A percentile compares a stretch with the other conserved stretches of the same genome.
Evolutionary conservation across 352 stramenopile genomes (phyloP).

Genomic region (Phytopythium litorale): DNA sequence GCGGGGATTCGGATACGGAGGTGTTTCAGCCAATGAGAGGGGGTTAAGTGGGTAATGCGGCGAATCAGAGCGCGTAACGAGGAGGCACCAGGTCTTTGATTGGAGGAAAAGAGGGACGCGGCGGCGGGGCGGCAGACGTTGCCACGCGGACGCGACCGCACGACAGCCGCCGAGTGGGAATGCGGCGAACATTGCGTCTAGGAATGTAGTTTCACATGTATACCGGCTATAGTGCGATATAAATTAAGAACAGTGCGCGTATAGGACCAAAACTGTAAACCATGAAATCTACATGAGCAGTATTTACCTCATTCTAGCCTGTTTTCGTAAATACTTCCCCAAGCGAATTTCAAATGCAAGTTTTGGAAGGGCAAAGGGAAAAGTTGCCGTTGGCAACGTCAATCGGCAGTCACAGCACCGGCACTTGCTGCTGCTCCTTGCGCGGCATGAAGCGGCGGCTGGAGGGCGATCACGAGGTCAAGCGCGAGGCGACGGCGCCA

Average conservation of each 20-base stretch:
- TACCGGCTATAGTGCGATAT: no score
- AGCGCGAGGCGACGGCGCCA: conserved; percentile 8
- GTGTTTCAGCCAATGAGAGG: neutral
- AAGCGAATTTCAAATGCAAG: conserved; percentile 1
- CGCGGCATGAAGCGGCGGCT: conserved; percentile 40
- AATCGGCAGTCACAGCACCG: neutral
- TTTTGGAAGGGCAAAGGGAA: neutral
- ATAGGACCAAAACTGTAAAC: no score
- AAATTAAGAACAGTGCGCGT: no score
- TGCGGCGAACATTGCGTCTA: conserved; percentile 10
- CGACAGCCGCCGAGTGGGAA: conserved; percentile 5
- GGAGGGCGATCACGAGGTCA: conserved; percentile 12
- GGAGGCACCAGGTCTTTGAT: neutral
- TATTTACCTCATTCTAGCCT: neutral
- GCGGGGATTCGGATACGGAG: neutral
- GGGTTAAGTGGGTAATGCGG: no score
- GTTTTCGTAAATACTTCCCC: neutral
- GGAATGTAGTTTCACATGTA: neutral
- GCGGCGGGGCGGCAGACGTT: neutral
- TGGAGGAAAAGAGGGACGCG: neutral
- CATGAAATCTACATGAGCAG: neutral
- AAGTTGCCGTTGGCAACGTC: conserved; percentile 9
- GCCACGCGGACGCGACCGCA: conserved; percentile 6
- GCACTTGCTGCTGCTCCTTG: neutral
- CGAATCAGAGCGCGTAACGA: no score